Evolutionary conservation across 1,139 yeast genomes (phyloP).

Genomic region (Saccharomycopsis crataegensis): DNA sequence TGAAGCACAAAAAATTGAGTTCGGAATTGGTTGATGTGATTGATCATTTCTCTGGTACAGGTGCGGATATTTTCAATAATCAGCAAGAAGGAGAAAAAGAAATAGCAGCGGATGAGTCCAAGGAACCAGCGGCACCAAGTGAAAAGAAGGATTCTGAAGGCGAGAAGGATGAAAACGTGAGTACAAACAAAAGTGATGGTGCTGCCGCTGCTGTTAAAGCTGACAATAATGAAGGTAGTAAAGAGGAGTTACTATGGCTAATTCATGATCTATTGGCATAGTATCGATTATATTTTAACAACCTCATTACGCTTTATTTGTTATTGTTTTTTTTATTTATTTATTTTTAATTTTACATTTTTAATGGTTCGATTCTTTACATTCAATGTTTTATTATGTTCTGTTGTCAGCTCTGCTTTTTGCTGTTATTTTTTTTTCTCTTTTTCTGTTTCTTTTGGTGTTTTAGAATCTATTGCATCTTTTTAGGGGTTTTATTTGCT

Average conservation of each 20-base stretch:
- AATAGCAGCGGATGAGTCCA: too few species aligned
- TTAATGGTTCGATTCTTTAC: not conserved
- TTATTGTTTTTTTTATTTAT: too few species aligned
- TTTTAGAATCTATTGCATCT: not conserved
- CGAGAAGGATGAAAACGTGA: not conserved
- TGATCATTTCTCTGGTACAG: slow-evolving; percentile 23
- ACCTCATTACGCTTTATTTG: too few species aligned
- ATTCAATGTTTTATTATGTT: not conserved
- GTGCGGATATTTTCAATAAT: not conserved
- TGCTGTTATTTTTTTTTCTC: not conserved
- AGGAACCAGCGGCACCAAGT: not conserved
- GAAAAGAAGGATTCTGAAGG: not conserved
- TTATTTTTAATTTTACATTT: too few species aligned
- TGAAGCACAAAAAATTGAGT: slow-evolving; percentile 4
- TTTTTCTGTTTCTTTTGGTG: not conserved
- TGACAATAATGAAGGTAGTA: slow-evolving; percentile 43
- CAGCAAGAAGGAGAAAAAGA: too few species aligned
- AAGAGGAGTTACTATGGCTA: slow-evolving; percentile 66
- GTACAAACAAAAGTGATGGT: slow-evolving; percentile 1
- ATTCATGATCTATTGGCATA: slow-evolving; percentile 42
- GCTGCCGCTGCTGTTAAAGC: slow-evolving; percentile 25
- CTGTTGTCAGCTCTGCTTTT: not conserved
- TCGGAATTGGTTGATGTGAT: slow-evolving; percentile 21
- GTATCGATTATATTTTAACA: not conserved
- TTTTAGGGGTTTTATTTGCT: not conserved